Conservation (phyloP, 192 early-diverging fungal genomes). For the Entomortierella beljakovae region DNA sequence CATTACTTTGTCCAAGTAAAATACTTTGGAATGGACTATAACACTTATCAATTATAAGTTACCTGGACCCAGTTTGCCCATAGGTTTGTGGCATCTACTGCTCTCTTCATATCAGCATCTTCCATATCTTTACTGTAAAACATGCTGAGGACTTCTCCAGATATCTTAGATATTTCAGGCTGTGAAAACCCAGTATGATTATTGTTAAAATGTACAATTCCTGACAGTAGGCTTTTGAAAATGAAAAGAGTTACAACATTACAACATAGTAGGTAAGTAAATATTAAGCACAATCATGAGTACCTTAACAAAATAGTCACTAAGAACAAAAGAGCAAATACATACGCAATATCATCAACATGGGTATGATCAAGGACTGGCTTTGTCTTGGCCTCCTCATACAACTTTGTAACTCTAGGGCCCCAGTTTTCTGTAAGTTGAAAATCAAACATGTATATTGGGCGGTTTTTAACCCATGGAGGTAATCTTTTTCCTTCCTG, state of each 20-base stretch:
- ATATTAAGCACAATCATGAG: neutral
- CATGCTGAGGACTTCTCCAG: neutral
- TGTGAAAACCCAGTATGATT: conserved; percentile 17
- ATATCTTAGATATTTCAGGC: conserved; percentile 6
- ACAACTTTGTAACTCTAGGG: conserved; percentile 8
- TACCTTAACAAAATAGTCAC: neutral
- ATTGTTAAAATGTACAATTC: conserved; percentile 22
- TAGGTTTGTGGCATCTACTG: conserved; percentile 3
- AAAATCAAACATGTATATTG: conserved; percentile 7
- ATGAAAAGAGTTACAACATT: neutral
- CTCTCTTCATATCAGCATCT: conserved; percentile 11
- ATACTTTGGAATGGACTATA: neutral
- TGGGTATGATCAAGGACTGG: conserved; percentile 14
- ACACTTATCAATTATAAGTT: neutral
- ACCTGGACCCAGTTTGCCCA: conserved; percentile 11
- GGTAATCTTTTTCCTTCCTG: conserved; percentile 8
- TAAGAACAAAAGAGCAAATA: neutral
- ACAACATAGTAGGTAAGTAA: neutral
- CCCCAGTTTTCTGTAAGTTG: conserved; percentile 18
- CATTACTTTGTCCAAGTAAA: neutral
- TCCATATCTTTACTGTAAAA: conserved; percentile 26
- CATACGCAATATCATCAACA: conserved; percentile 26
- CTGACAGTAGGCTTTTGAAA: conserved; percentile 23
- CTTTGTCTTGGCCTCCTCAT: conserved; percentile 16
- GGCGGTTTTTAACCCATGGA: conserved; percentile 17